These are phyloP conservation scores for Yarrowia sp. DNA, from an alignment of 805 yeast genomes.

Conservation along the genomic window DNA sequence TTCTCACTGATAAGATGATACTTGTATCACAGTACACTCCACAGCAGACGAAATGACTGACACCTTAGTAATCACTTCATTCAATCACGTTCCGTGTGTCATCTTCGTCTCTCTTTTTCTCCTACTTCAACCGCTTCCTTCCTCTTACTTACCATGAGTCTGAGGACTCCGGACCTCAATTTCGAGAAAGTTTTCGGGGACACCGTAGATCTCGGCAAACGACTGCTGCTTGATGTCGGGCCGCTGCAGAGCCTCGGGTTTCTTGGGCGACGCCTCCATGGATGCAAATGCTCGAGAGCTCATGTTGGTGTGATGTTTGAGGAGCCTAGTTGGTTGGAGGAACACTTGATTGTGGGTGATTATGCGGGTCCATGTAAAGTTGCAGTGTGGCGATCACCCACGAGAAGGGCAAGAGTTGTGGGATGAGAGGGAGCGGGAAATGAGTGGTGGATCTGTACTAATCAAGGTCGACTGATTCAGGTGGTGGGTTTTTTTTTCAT, in stretches of 20 bases:
- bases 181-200: conserved; percentile 92
- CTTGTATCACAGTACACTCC: too few species aligned
- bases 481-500: too few species aligned
- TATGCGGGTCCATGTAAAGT: conserved; percentile 38
- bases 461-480: too few species aligned
- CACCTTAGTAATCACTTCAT: too few species aligned
- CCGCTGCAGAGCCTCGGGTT: conserved; percentile 47
- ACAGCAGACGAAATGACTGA: too few species aligned
- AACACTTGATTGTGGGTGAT: conserved; percentile 17
- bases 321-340: background rate
- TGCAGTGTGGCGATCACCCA: conserved; percentile 7
- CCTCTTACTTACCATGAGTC: conserved; percentile 60
- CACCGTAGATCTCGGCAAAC: conserved; percentile 85
- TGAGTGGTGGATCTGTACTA: too few species aligned
- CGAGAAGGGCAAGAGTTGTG: too few species aligned
- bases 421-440: too few species aligned
- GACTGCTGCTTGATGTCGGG: conserved; percentile 63
- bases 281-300: conserved; percentile 38
- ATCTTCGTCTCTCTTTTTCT: too few species aligned
- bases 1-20: too few species aligned
- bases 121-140: background rate
- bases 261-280: conserved; percentile 42
- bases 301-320: conserved; percentile 8
- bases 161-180: conserved; percentile 83
- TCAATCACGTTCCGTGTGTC: too few species aligned